Evolutionary conservation across 2,329 filamentous ascomycete species (phyloP).

Genomic region (Diplodia scrobiculata): DNA sequence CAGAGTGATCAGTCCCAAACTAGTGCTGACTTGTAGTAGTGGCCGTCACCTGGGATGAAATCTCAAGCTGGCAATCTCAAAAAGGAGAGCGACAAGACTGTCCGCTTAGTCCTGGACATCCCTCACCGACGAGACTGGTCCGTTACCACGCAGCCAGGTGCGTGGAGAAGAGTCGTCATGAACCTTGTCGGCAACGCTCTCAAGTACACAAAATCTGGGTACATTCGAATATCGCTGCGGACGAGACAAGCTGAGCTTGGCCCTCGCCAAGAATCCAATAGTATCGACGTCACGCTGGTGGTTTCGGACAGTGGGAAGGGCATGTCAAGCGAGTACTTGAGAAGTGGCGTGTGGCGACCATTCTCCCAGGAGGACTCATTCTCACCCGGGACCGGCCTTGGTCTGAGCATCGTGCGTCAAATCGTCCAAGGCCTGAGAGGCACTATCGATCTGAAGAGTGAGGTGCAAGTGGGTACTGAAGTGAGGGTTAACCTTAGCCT

Average conservation of each 20-base stretch:
- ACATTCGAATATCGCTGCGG: constrained; percentile 11
- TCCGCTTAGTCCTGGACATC: constrained; percentile 55
- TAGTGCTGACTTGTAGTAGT: not conserved
- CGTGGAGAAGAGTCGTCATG: constrained; percentile 59
- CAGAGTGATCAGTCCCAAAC: not conserved
- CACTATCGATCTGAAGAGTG: constrained; percentile 29
- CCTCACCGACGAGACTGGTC: constrained; percentile 53
- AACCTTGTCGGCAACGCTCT: constrained; percentile 65
- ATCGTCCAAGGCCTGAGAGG: constrained; percentile 29
- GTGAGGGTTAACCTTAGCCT: constrained; percentile 27
- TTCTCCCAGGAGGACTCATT: constrained; percentile 32
- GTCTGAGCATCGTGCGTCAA: constrained; percentile 31
- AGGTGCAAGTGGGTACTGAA: constrained; percentile 29
- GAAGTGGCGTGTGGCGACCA: constrained; percentile 28
- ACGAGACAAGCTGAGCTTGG: constrained; percentile 8
- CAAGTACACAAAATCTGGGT: constrained; percentile 57
- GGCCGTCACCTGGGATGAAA: not conserved
- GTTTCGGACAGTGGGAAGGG: constrained; percentile 32
- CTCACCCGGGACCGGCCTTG: constrained; percentile 31
- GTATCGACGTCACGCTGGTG: constrained; percentile 32
- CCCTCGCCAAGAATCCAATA: constrained; percentile 34
- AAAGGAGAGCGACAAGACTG: constrained; percentile 25
- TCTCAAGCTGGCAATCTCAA: not conserved
- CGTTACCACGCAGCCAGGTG: constrained; percentile 59
- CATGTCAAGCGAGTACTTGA: constrained; percentile 30